Evolutionary conservation across 805 yeast species (phyloP).

Genomic region (Aciculoconidium aculeatum): DNA sequence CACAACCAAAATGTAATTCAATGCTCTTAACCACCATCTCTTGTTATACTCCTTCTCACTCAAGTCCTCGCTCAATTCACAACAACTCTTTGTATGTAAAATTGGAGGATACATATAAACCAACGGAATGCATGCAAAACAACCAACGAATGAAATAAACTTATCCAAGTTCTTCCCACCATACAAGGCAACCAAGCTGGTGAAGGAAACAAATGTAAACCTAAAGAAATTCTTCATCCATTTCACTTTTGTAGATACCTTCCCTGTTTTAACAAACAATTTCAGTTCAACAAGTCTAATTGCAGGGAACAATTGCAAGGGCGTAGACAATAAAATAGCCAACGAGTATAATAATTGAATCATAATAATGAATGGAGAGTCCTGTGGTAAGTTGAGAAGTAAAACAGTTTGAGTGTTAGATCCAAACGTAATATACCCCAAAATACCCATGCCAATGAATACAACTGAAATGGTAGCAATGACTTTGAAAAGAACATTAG

Average conservation of each 20-base stretch:
- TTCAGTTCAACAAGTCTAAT: constrained; percentile 65
- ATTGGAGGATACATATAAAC: constrained; percentile 84
- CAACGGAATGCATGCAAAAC: constrained; percentile 80
- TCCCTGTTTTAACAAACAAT: constrained; percentile 48
- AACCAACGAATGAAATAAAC: constrained; percentile 77
- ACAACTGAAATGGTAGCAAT: constrained; percentile 56
- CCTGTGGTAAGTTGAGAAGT: constrained; percentile 65
- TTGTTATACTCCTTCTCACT: constrained; percentile 18
- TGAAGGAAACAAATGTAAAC: constrained; percentile 44
- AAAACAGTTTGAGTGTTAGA: constrained; percentile 59
- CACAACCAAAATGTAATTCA: constrained; percentile 45
- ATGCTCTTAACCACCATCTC: constrained; percentile 29
- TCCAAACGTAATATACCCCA: constrained; percentile 72
- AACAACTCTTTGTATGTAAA: constrained; percentile 56
- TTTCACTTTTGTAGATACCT: constrained; percentile 44
- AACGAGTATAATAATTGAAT: constrained; percentile 69
- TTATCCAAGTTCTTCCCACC: constrained; percentile 68
- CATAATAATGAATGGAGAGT: constrained; percentile 51
- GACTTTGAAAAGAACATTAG: constrained; percentile 56
- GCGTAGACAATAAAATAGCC: constrained; percentile 73
- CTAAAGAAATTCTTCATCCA: constrained; percentile 66
- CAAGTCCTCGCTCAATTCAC: constrained; percentile 17
- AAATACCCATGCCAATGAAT: constrained; percentile 57
- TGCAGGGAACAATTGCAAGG: constrained; percentile 77
- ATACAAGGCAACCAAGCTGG: constrained; percentile 54